Evolutionary conservation across 2,329 filamentous ascomycete species (phyloP).

Genomic region (Penicillium sp.): DNA sequence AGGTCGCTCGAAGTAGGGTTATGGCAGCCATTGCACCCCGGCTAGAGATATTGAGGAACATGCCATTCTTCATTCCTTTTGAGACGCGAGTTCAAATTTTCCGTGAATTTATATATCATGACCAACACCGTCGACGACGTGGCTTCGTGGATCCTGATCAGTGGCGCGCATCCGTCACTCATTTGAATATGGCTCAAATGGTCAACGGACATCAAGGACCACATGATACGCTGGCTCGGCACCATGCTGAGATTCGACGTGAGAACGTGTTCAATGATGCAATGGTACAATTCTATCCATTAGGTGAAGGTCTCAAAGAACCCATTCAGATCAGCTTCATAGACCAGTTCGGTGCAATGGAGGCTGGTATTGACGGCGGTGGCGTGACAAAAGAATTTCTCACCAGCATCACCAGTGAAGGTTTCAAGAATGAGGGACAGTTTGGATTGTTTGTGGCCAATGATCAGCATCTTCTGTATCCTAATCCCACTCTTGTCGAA

Average conservation of each 20-base stretch:
- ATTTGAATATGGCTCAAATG: slow-evolving; percentile 35
- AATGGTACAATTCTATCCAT: slow-evolving; percentile 70
- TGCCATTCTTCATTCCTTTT: slow-evolving; percentile 96
- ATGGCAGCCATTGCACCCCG: slow-evolving; percentile 77
- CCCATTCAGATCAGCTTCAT: slow-evolving; percentile 96
- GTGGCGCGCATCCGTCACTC: slow-evolving; percentile 61
- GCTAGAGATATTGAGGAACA: slow-evolving; percentile 84
- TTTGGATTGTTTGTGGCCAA: slow-evolving; percentile 73
- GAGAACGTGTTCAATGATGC: slow-evolving; percentile 80
- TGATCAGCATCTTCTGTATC: slow-evolving; percentile 78
- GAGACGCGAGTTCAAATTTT: slow-evolving; percentile 87
- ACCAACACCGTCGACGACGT: slow-evolving; percentile 65
- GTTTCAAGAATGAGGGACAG: slow-evolving; percentile 59
- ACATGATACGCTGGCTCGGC: slow-evolving; percentile 45
- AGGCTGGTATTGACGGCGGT: slow-evolving; percentile 93
- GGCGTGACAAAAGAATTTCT: slow-evolving; percentile 97
- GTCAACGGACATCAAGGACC: slow-evolving; percentile 36
- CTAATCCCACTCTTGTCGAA: slow-evolving; percentile 73
- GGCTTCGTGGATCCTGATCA: slow-evolving; percentile 66
- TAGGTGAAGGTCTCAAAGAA: slow-evolving; percentile 82
- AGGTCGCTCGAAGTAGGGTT: slow-evolving; percentile 62
- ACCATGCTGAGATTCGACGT: slow-evolving; percentile 74
- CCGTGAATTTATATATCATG: slow-evolving; percentile 79
- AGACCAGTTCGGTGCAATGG: slow-evolving; percentile 76
- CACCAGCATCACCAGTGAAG: slow-evolving; percentile 78